Conservation (phyloP, 2,329 filamentous ascomycete species). For the Fusarium foetens region DNA sequence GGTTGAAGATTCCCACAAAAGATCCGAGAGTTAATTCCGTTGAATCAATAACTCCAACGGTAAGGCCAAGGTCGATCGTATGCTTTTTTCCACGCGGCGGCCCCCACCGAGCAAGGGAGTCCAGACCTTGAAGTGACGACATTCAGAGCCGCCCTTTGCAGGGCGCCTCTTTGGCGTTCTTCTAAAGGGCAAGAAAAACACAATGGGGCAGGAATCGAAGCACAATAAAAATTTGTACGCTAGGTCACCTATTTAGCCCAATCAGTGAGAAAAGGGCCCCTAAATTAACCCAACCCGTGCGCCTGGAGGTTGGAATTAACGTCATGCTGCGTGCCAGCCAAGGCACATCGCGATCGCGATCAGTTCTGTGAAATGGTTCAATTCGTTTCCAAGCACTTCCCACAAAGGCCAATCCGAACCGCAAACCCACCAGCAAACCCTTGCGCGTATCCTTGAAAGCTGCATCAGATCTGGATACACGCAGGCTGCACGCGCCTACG, state of each 20-base stretch:
- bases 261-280: constrained; percentile 12
- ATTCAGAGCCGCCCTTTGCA: constrained; percentile 9
- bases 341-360: constrained; percentile 12
- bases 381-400: not conserved
- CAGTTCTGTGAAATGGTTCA: constrained; percentile 8
- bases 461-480: constrained; percentile 24
- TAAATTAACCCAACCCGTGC: constrained; percentile 15
- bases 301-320: constrained; percentile 20
- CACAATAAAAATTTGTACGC: not conserved
- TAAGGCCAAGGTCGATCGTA: constrained; percentile 25
- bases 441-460: constrained; percentile 11
- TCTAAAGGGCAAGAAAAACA: not conserved
- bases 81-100: constrained; percentile 4
- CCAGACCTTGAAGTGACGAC: constrained; percentile 14
- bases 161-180: not conserved
- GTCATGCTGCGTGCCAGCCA: constrained; percentile 30
- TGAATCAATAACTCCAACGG: constrained; percentile 8
- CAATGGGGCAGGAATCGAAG: constrained; percentile 3
- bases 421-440: constrained; percentile 6
- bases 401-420: not conserved
- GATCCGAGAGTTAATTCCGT: constrained; percentile 13
- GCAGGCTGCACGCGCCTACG: constrained; percentile 12
- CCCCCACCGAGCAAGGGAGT: constrained; percentile 21
- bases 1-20: constrained; percentile 8
- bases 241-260: constrained; percentile 23